Conservation (phyloP, 169 alveolate species). For the Blepharisma undulans region DNA sequence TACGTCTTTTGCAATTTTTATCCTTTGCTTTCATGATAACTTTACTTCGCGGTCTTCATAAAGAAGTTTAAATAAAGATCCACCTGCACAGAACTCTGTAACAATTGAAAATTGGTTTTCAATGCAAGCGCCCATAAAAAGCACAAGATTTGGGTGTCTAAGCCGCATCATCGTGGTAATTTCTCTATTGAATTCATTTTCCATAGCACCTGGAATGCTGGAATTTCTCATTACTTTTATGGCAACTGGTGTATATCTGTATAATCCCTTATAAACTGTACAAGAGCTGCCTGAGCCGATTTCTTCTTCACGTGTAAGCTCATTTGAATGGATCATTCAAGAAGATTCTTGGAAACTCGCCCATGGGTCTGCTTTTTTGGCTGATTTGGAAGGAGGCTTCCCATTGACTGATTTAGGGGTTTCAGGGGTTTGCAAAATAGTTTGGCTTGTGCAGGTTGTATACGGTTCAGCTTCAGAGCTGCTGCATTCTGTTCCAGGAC, state of each 20-base stretch:
- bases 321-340: neutral
- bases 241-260: neutral
- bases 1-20: constrained; percentile 54
- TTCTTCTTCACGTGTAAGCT: constrained; percentile 17
- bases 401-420: neutral
- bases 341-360: neutral
- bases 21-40: constrained; percentile 59
- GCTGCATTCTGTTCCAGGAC: neutral
- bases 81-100: constrained; percentile 86
- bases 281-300: constrained; percentile 38
- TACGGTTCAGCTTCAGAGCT: neutral
- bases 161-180: constrained; percentile 72
- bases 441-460: neutral
- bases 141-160: constrained; percentile 78
- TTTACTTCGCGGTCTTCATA: constrained; percentile 66
- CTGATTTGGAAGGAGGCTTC: neutral
- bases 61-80: constrained; percentile 76
- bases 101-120: constrained; percentile 64
- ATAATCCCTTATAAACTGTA: constrained; percentile 33
- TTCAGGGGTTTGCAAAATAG: neutral
- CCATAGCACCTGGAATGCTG: neutral
- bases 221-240: constrained; percentile 22
- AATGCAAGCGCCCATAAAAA: constrained; percentile 80
- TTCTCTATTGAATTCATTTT: constrained; percentile 82
- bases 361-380: neutral